These are phyloP conservation scores for Aspergillus sp. DNA, from an alignment of 2,329 filamentous ascomycete genomes.

Conservation along the genomic window DNA sequence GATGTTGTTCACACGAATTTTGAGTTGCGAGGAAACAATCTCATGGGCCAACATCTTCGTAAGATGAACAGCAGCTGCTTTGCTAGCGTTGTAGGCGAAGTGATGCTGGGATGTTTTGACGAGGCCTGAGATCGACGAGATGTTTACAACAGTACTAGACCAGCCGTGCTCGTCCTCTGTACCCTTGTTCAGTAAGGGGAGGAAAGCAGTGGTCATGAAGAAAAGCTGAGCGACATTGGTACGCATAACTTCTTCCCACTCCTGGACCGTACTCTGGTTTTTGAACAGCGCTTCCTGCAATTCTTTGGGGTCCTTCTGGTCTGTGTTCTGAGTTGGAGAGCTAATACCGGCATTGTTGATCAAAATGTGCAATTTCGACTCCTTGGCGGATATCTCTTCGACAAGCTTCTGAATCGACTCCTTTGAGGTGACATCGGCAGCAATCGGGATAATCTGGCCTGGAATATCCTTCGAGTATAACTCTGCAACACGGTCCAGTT, in stretches of 20 bases:
- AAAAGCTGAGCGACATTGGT: slow-evolving; percentile 70
- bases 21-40: slow-evolving; percentile 55
- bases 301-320: slow-evolving; percentile 48
- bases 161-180: slow-evolving; percentile 56
- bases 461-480: slow-evolving; percentile 42
- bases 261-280: slow-evolving; percentile 52
- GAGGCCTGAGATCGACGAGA: slow-evolving; percentile 65
- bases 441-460: slow-evolving; percentile 52
- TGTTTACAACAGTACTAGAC: slow-evolving; percentile 60
- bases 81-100: slow-evolving; percentile 69
- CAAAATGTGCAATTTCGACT: slow-evolving; percentile 64
- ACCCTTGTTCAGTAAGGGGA: slow-evolving; percentile 62
- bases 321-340: slow-evolving; percentile 52
- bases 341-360: slow-evolving; percentile 63
- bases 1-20: slow-evolving; percentile 58
- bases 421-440: slow-evolving; percentile 60
- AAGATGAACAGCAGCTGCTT: slow-evolving; percentile 66
- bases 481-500: slow-evolving; percentile 20
- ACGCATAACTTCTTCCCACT: slow-evolving; percentile 64
- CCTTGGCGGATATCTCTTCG: slow-evolving; percentile 52
- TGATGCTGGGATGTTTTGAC: slow-evolving; percentile 67
- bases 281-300: slow-evolving; percentile 61
- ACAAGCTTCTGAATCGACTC: slow-evolving; percentile 53
- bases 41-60: slow-evolving; percentile 63
- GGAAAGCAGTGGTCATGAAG: slow-evolving; percentile 66